Conservation (phyloP, 106 monocot species). For the Allium cepa region DNA sequence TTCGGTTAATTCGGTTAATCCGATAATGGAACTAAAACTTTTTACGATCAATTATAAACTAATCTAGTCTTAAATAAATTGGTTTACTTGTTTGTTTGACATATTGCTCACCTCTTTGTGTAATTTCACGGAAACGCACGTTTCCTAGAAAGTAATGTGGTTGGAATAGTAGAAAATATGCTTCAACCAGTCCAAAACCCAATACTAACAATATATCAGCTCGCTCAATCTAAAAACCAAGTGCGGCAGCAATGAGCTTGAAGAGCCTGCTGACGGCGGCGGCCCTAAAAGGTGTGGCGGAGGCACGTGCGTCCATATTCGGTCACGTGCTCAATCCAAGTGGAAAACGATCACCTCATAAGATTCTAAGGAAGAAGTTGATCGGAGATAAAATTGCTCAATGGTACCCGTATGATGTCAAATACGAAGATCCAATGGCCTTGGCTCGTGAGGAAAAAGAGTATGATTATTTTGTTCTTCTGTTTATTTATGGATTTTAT, state of each 20-base stretch:
- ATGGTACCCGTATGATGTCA: constrained; percentile 83
- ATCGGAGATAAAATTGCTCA: constrained; percentile 69
- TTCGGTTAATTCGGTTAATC: too few species aligned
- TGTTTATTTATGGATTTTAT: not conserved
- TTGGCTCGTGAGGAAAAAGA: constrained; percentile 65
- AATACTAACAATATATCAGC: too few species aligned
- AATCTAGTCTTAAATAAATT: too few species aligned
- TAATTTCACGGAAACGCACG: too few species aligned
- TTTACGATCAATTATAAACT: too few species aligned
- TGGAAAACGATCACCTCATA: constrained; percentile 70
- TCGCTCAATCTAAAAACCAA: too few species aligned
- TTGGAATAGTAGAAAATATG: too few species aligned
- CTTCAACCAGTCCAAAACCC: too few species aligned
- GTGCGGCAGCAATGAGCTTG: constrained; percentile 5
- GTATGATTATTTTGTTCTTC: constrained; percentile 17
- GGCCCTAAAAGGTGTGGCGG: constrained; percentile 53
- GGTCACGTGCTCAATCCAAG: constrained; percentile 83
- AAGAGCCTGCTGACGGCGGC: constrained; percentile 14
- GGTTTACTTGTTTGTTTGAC: too few species aligned
- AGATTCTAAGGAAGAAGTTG: constrained; percentile 84
- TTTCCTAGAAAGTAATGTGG: too few species aligned
- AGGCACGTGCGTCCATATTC: constrained; percentile 83
- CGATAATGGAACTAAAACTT: too few species aligned
- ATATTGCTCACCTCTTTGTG: too few species aligned
- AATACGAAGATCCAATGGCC: constrained; percentile 71